phyloP scores from a whole-genome alignment of 352 stramenopile species.

The Phytophthora pistaciae region DNA sequence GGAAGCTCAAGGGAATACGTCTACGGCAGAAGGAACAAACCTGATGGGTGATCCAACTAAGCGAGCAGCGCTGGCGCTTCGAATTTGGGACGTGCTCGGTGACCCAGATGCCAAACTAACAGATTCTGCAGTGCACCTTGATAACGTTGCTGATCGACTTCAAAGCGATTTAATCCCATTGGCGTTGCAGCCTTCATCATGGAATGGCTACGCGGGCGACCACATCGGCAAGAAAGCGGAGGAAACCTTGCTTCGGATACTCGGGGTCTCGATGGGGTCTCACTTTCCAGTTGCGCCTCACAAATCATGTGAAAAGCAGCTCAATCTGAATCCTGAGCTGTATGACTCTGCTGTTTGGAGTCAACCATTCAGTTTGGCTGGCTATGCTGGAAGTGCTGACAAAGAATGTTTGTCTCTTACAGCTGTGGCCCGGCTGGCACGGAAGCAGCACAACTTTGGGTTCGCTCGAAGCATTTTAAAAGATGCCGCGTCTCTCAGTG shows the following conservation, averaged over 20 bases:
- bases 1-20: slow-evolving; percentile 15
- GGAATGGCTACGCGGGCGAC: slow-evolving; percentile 47
- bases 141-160: slow-evolving; percentile 17
- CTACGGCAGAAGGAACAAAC: not conserved
- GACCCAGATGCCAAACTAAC: slow-evolving; percentile 5
- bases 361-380: slow-evolving; percentile 27
- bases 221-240: slow-evolving; percentile 49
- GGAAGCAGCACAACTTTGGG: slow-evolving; percentile 64
- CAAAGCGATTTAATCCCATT: slow-evolving; percentile 34
- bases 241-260: slow-evolving; percentile 32
- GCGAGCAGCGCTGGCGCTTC: slow-evolving; percentile 23
- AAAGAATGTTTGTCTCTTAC: slow-evolving; percentile 35
- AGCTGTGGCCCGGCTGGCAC: slow-evolving; percentile 51
- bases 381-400: slow-evolving; percentile 4
- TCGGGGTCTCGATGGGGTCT: not conserved
- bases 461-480: slow-evolving; percentile 46
- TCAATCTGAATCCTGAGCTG: slow-evolving; percentile 33
- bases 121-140: not conserved
- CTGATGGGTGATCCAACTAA: slow-evolving; percentile 3
- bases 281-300: slow-evolving; percentile 2
- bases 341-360: slow-evolving; percentile 54
- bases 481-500: slow-evolving; percentile 26
- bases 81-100: slow-evolving; percentile 38
- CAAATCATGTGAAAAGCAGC: not conserved
- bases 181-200: slow-evolving; percentile 40